Conservation (phyloP, 345 rosid genomes). For the Raphanus raphanistrum region DNA sequence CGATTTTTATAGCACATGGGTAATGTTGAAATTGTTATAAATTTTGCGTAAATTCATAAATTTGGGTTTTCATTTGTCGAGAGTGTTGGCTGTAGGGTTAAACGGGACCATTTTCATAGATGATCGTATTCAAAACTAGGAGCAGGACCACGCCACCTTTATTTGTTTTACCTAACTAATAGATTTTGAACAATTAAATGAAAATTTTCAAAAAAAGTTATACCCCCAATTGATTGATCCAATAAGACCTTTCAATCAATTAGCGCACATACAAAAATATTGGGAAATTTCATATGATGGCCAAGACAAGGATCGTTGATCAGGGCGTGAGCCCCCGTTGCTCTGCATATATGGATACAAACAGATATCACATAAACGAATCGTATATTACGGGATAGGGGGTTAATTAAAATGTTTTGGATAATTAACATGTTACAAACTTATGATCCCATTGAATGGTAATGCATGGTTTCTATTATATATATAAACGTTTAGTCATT, state of each 20-base stretch:
- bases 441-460: not conserved
- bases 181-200: slow-evolving; percentile 8
- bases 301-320: slow-evolving; percentile 17
- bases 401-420: not conserved
- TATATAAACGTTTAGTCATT: slow-evolving; percentile 6
- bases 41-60: slow-evolving; percentile 14
- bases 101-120: slow-evolving; percentile 34
- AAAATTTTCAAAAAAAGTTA: not conserved
- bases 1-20: not conserved
- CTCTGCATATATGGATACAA: slow-evolving; percentile 26
- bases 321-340: slow-evolving; percentile 21
- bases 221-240: not conserved
- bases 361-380: not conserved
- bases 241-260: not conserved
- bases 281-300: slow-evolving; percentile 4
- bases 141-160: slow-evolving; percentile 26
- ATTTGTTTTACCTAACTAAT: slow-evolving; percentile 17
- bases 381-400: not conserved
- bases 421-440: not conserved
- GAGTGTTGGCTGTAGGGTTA: slow-evolving; percentile 33
- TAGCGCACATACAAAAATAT: not conserved
- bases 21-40: not conserved
- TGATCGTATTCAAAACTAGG: slow-evolving; percentile 33
- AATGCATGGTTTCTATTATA: slow-evolving; percentile 15
- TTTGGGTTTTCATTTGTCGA: slow-evolving; percentile 12